Evolutionary conservation across 257 asterid species (phyloP), one percentile per base, ranked within the genome.

Genomic region (Catharanthus roseus): DNA sequence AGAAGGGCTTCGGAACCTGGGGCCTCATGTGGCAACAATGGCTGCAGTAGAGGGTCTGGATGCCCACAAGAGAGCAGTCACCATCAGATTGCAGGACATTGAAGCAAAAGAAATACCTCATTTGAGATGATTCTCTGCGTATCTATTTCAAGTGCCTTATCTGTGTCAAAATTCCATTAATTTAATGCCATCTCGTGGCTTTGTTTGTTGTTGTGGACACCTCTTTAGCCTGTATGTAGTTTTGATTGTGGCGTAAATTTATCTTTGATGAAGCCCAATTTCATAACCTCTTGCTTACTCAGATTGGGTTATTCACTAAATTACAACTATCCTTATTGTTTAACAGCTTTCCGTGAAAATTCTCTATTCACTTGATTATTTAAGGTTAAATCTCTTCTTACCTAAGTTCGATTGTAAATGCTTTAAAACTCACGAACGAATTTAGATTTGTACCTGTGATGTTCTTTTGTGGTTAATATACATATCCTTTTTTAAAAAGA

Each of bases 11-110:
- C 87, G 55, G 85, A 91, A 86, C 51, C 96, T 93, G 0, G 98
- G 98, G 47, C 99, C 97, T 31, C 83, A 86, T 61, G 99, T 93
- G n/a, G 96, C 85, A 39, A 85, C 86, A 42, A 91, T 91, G 99
- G 97, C 99, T 58, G 91, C 85, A 78, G 83, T 89, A 6, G 99
- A 91, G 88, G 99, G 96, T 49, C 81, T 95, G 71, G 97, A 95
- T 49, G 99, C 99, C 31, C 99, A 95, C 85, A 95, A 87, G 87
- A 86, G 97, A 81, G 96, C 97, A 6, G 97, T 95, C 23, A 95
- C 90, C 50, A 91, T 91, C 74, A 84, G 97, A 72, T 85, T 91
- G n/a, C 86, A 86, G 81, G 97, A 95, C 85, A 85, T 91, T 44
- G 96, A 85, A 82, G 96, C 81, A 5, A 72, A 68, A 36, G 61